A percentile compares a stretch with the other conserved stretches of the same genome.
Evolutionary conservation across 768 basidiomycete species (phyloP).

Genomic region (Tylopilus sp.): DNA sequence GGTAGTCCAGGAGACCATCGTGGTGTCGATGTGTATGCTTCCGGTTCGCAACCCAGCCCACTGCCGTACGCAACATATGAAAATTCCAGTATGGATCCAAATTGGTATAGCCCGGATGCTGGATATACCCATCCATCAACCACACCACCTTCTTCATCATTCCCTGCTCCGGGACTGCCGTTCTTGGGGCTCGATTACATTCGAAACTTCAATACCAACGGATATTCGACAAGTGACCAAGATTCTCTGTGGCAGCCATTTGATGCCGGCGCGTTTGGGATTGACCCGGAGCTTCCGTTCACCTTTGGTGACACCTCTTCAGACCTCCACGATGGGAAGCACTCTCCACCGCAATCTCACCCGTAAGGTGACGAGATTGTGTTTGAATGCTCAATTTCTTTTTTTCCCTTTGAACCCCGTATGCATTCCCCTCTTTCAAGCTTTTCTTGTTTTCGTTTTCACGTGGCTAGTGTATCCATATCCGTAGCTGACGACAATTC

Average conservation of each 20-base stretch:
- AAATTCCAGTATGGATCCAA: slow-evolving; percentile 39
- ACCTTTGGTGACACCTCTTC: slow-evolving; percentile 39
- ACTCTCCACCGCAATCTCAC: slow-evolving; percentile 25
- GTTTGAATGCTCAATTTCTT: neutral
- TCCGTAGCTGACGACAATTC: slow-evolving; percentile 16
- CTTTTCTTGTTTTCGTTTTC: slow-evolving; percentile 3
- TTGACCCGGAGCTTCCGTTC: slow-evolving; percentile 78
- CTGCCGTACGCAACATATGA: slow-evolving; percentile 46
- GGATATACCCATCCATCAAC: slow-evolving; percentile 46
- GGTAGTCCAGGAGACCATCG: slow-evolving; percentile 37
- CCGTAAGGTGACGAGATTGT: slow-evolving; percentile 8
- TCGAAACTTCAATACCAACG: slow-evolving; percentile 64
- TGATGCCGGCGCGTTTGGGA: slow-evolving; percentile 69
- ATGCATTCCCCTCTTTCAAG: slow-evolving; percentile 12
- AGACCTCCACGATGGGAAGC: slow-evolving; percentile 29
- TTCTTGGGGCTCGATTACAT: slow-evolving; percentile 84
- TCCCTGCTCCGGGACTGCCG: slow-evolving; percentile 71
- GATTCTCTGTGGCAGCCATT: slow-evolving; percentile 56
- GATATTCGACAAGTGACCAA: slow-evolving; percentile 34
- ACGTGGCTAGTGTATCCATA: slow-evolving; percentile 32
- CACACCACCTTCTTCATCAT: slow-evolving; percentile 59
- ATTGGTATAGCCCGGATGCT: slow-evolving; percentile 38
- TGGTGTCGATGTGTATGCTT: slow-evolving; percentile 43
- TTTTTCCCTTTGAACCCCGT: slow-evolving; percentile 12
- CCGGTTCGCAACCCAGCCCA: slow-evolving; percentile 33